Evolutionary conservation across 192 early-diverging fungal genomes (phyloP).

Genomic region (Linderina pennispora): DNA sequence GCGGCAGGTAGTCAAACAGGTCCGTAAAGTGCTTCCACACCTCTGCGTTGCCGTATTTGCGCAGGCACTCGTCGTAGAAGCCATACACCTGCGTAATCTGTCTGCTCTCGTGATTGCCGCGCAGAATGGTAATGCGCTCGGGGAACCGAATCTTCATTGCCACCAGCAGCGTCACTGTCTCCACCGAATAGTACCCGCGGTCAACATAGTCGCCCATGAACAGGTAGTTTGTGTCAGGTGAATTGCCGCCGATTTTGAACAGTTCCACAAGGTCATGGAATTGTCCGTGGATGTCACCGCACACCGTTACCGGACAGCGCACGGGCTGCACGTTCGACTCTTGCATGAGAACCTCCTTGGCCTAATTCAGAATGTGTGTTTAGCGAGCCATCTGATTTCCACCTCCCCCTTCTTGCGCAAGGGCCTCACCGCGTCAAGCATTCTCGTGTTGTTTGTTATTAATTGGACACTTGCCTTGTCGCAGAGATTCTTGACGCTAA

Average conservation of each 20-base stretch:
- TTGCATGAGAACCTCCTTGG: slow-evolving; percentile 91
- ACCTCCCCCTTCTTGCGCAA: no score
- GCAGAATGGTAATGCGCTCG: slow-evolving; percentile 89
- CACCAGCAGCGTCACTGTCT: slow-evolving; percentile 93
- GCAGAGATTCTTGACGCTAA: slow-evolving; percentile 92
- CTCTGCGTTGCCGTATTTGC: slow-evolving; percentile 97
- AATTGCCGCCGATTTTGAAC: slow-evolving; percentile 93
- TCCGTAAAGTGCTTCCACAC: slow-evolving; percentile 99
- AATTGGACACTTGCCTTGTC: slow-evolving; percentile 71
- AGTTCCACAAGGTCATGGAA: slow-evolving; percentile 97
- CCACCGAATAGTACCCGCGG: slow-evolving; percentile 97
- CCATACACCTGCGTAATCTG: slow-evolving; percentile 99
- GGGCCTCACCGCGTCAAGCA: no score
- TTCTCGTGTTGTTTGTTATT: not conserved
- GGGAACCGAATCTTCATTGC: slow-evolving; percentile 92
- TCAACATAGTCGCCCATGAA: slow-evolving; percentile 99
- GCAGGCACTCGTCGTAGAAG: slow-evolving; percentile 98
- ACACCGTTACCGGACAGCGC: slow-evolving; percentile 96
- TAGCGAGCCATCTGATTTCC: no score
- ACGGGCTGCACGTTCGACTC: slow-evolving; percentile 98
- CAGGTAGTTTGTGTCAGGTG: slow-evolving; percentile 95
- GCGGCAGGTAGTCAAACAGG: slow-evolving; percentile 93
- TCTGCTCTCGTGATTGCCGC: slow-evolving; percentile 98
- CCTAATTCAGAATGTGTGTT: slow-evolving; percentile 47
- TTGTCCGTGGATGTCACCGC: slow-evolving; percentile 99